Evolutionary conservation across 176 grass and related monocot genomes (phyloP), one percentile per base, ranked within the genome.

Genomic region (Oryza rufipogon): DNA sequence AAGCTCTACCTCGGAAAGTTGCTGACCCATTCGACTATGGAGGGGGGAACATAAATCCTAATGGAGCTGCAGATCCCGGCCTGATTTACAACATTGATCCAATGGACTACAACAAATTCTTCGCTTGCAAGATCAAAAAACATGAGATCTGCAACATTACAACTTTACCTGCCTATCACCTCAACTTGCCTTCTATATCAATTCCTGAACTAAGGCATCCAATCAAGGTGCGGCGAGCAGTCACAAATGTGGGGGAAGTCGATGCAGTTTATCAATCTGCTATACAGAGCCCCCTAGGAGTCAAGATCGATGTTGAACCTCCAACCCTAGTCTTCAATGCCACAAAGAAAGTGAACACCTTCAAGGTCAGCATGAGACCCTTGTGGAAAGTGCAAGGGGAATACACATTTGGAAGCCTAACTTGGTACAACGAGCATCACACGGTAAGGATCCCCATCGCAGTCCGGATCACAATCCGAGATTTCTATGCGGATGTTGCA

Each of bases 11-110:
- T 36, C 52, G 67, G 11, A 90, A 92, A 71, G 32, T 79, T 20
- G 87, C 87, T 9, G 84, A 92, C 70, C 84, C 91, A 30, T 92
- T 92, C 12, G 87, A 92, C 66, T 90, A 85, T 33, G 91, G 87
- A 49, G 81, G 91, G 23, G 87, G 91, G 5, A 45, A 86, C 61
- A 85, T 92, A 25, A 80, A 87, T 52, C 91, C 87, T 12, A 70
- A 90, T 22, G 75, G 22, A 61, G 91, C 91, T 5, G 72, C 73
- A 1, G 73, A 87, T 85, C 91, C 91, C 1, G 81, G 91, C 1
- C 67, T 92, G 4, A 8, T 88, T 12, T 88, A 83, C 6, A 67
- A 83, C 80, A 88, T 83, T 19, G 56, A 88, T 17, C 74, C 87
- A 7, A 84, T 6, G 12, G 87, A 92, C 23, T 87, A 90, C 41